Evolutionary conservation across 805 yeast species (phyloP), one percentile per base, ranked within the genome.

Genomic region (Candida coquimbonensis): DNA sequence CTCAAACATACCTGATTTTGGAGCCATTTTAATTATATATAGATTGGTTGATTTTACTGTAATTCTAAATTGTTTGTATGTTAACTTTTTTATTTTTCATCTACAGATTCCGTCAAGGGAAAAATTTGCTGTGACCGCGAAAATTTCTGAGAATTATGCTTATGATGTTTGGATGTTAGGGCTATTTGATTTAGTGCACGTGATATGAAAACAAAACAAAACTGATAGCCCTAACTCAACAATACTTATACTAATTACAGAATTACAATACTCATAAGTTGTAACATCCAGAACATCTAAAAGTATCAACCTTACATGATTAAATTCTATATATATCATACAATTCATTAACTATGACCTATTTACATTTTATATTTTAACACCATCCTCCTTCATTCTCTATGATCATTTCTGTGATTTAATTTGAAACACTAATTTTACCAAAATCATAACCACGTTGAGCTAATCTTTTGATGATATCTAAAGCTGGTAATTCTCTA

Each of bases 1-100:
- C 7, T 39, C 17, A n/a, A 34, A 67, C 73, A 67, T 69, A 70
- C 84, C 84, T 69, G 76, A 64, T 67, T 73, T 74, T 59, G 72
- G 67, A 64, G 76, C 75, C 75, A 71, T 71, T 61, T 67, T 49
- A 49, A 49, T 48, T 49, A 48, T 52, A 46, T 50, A 50, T 55
- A 51, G 42, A 38, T 37, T 37, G 42, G 35, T 50, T 39, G 12
- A 29, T 33, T 36, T 24, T 36, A 34, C n/a, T 39, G 9, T 19
- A 38, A 31, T 33, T 29, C 31, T 34, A 25, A 25, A 3, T 29
- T 25, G 38, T 19, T 26, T 36, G 38, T 27, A 46, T 32, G 36
- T 44, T 40, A 21, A 38, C 19, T 39, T 36, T 42, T 38, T 40
- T 37, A 47, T 48, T 44, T 39, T 38, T 40, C 45, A 38, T 29